Base-by-base conservation (phyloP, 768 basidiomycete genomes). In the Tremella mesenterica region DNA sequence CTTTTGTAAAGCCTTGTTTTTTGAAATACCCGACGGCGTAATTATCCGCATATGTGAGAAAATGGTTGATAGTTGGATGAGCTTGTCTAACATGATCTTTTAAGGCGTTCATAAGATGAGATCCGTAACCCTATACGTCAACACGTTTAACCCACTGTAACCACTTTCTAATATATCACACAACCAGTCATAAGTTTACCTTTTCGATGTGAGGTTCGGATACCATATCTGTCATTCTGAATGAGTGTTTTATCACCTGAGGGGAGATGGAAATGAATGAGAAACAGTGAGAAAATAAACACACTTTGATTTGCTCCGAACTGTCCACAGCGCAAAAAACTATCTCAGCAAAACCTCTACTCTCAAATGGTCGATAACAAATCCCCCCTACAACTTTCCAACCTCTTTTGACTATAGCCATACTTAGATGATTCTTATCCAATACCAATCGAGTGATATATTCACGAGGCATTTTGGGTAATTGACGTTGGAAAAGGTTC, bases 1-100 rank as follows among this genome's bases (percentile, higher is more conserved):
- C 92, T 72, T 97, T 97, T 5, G 89, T 87, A 74, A 99, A 99
- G 0, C 95, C 95, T 76, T 97, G 95, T 71, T 97, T 99, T 72
- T 90, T 90, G 78, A 99, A 97, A 75, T 96, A 99, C 2, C 95
- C 93, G 33, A 97, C 91, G 16, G 95, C 95, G 70, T 89, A 99
- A 73, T 97, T 97, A 75, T 99, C 95, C 44, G 95, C 95, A 67
- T 97, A 99, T 3, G 95, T 96, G 29, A 99, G 78, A 75, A 96
- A 97, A 73, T 95, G 83, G 80, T 85, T 83, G 82, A 96, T 88
- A 36, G 80, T 80, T 0, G 89, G 86, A 68, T 90, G 88, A 9
- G 83, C 81, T 54, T 79, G 77, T 57, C 84, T 83, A 59, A 96
- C 85, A 73, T 96, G 87, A 41, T 85, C 84, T 75, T 97, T 97